Evolutionary conservation across 1,284 basidiomycete species (phyloP).

Genomic region (Takashimella tepidaria): DNA sequence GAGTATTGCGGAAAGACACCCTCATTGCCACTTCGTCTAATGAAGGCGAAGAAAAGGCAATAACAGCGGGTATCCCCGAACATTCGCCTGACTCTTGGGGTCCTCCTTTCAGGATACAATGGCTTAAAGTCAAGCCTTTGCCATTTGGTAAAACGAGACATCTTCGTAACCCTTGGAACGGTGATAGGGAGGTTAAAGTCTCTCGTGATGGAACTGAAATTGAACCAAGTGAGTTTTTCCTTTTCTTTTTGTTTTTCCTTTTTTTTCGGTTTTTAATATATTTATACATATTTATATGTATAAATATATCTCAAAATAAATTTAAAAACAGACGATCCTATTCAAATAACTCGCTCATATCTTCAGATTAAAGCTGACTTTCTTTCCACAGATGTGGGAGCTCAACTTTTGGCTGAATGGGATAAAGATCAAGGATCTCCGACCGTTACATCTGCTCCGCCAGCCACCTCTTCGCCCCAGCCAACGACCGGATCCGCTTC

Average conservation of each 20-base stretch:
- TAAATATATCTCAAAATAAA: too few species aligned
- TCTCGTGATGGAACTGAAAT: conserved; percentile 89
- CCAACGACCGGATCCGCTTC: too few species aligned
- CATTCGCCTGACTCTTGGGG: conserved; percentile 51
- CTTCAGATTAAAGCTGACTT: background rate
- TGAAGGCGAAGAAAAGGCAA: too few species aligned
- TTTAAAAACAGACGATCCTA: too few species aligned
- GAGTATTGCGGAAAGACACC: conserved; percentile 36
- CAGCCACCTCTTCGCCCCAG: too few species aligned
- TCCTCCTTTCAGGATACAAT: conserved; percentile 75
- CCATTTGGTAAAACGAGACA: conserved; percentile 73
- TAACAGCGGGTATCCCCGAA: conserved; percentile 8
- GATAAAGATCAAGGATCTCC: conserved; percentile 31
- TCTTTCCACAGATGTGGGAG: conserved; percentile 59
- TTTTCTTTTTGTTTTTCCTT: background rate
- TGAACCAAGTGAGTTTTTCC: conserved; percentile 57
- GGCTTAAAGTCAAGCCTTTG: conserved; percentile 70
- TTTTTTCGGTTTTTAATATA: too few species aligned
- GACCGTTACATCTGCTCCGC: background rate
- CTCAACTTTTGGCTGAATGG: conserved; percentile 73
- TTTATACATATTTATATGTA: too few species aligned
- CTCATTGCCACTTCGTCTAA: conserved; percentile 15
- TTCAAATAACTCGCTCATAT: too few species aligned
- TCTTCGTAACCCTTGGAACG: conserved; percentile 87
- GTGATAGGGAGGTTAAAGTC: conserved; percentile 83